Base-by-base conservation (phyloP, 2,329 filamentous ascomycete genomes). In the Talaromyces albobiverticillius region DNA sequence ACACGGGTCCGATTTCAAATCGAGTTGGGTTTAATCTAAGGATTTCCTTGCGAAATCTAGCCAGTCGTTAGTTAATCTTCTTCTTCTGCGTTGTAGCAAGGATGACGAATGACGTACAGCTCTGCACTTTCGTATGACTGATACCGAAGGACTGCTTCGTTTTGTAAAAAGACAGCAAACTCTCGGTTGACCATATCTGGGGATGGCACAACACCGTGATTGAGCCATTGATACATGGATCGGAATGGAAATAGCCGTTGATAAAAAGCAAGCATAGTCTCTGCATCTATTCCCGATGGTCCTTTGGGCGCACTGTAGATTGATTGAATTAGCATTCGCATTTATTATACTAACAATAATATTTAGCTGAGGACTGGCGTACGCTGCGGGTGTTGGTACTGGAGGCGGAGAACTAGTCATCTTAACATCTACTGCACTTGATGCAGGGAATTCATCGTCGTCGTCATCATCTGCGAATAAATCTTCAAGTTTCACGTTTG, bases 1-100 rank as follows among this genome's bases (percentile, higher is more conserved):
- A 99, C 46, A 96, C 88, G n/a, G 94, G 94, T 0, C 94, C 94
- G 64, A 99, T 97, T 78, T 99, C 94, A 76, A 99, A 97, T 72
- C 94, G 90, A 1, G 89, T 89, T 3, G 94, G 94, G 66, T 95
- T 90, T 61, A 93, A 83, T 42, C 86, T 85, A 4, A 99, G 79
- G 52, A 96, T 90, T 63, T 96, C 91, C 72, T 96, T 96, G 32
- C 92, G 90, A 40, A 99, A 83, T 1, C 87, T 90, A 45, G n/a
- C 3, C 16, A 26, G 11, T 8, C 22, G 1, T 2, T 11, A 23
- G 31, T 48, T 10, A 51, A 41, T 20, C n/a, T n/a, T n/a, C n/a
- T n/a, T n/a, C n/a, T n/a, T n/a, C n/a, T n/a, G n/a, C n/a, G n/a
- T n/a, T n/a, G n/a, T n/a, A n/a, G n/a, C n/a, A n/a, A n/a, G n/a